Percentiles rank a stretch among this genome's conserved stretches.
phyloP scores from a whole-genome alignment of 2,329 filamentous ascomycete genomes.

The Aspergillus phoenicis region DNA sequence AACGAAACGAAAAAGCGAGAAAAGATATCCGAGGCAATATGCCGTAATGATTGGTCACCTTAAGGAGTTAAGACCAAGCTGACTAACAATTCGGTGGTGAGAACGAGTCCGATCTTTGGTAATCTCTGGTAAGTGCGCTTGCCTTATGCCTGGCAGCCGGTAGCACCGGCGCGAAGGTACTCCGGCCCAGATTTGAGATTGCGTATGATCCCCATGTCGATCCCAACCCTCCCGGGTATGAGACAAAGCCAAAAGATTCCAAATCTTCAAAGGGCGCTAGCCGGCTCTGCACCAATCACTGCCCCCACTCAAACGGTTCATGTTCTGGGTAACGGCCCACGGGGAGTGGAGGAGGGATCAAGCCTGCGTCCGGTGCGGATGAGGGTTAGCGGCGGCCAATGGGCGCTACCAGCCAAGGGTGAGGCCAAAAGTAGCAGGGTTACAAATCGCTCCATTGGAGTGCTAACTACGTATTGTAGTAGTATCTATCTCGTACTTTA shows the following conservation, averaged over 20 bases:
- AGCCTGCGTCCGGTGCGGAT: not conserved
- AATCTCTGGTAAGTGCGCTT: not conserved
- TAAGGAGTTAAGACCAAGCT: not conserved
- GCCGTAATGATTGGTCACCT: not conserved
- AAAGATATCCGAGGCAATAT: not conserved
- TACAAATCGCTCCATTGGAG: slow-evolving; percentile 10
- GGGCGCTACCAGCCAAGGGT: not conserved
- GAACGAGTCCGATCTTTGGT: not conserved
- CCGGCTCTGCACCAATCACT: slow-evolving; percentile 24
- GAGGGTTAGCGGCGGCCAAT: not conserved
- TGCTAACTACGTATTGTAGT: not conserved
- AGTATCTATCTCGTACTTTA: not conserved
- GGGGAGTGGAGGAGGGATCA: slow-evolving; percentile 21
- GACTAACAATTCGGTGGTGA: not conserved
- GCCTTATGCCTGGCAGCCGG: not conserved
- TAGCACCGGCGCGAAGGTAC: slow-evolving; percentile 2
- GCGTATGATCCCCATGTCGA: slow-evolving; percentile 21
- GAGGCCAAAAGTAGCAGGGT: not conserved
- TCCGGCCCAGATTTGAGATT: slow-evolving; percentile 13
- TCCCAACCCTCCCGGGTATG: slow-evolving; percentile 19
- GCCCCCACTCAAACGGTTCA: slow-evolving; percentile 24
- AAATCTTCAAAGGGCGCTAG: slow-evolving; percentile 25
- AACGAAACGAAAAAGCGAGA: no score
- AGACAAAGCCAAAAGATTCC: slow-evolving; percentile 27
- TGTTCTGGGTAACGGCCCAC: slow-evolving; percentile 24